Evolutionary conservation across 1,284 basidiomycete genomes (phyloP).

Genomic region (Papiliotrema fonsecae): DNA sequence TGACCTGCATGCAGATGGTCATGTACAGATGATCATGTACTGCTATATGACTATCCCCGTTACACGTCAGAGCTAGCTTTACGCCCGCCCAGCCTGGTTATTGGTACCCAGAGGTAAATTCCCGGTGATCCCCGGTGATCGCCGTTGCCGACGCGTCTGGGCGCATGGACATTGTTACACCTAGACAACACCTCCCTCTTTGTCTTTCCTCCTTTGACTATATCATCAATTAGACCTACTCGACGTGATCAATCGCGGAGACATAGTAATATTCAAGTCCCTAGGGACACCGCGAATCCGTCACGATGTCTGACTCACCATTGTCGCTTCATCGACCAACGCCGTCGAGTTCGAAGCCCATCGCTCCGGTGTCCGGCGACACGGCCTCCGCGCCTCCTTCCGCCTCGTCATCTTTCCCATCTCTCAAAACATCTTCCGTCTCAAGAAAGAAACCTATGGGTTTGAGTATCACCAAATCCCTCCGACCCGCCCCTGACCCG

Average conservation of each 20-base stretch:
- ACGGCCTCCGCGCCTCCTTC: conserved; percentile 3
- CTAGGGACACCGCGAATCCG: no score
- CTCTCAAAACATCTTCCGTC: conserved; percentile 36
- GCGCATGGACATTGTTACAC: no score
- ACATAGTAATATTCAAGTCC: no score
- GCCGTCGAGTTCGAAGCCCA: conserved; percentile 14
- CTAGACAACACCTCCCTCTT: no score
- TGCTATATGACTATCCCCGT: not conserved
- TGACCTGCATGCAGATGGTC: not conserved
- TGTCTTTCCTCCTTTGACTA: not conserved
- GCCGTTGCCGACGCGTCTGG: no score
- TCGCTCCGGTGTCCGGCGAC: conserved; percentile 7
- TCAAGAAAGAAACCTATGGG: conserved; percentile 45
- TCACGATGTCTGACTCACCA: conserved; percentile 9
- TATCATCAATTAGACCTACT: not conserved
- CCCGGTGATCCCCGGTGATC: not conserved
- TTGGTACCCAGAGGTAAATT: not conserved
- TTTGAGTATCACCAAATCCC: conserved; percentile 41
- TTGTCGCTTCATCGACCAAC: not conserved
- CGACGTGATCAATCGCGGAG: no score
- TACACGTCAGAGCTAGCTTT: no score
- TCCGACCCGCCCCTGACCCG: conserved; percentile 19
- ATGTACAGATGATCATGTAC: not conserved
- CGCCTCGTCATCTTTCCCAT: conserved; percentile 14
- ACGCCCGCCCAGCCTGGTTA: no score